Evolutionary conservation across 257 asterid species (phyloP).

Genomic region (Solanum medicagineum): DNA sequence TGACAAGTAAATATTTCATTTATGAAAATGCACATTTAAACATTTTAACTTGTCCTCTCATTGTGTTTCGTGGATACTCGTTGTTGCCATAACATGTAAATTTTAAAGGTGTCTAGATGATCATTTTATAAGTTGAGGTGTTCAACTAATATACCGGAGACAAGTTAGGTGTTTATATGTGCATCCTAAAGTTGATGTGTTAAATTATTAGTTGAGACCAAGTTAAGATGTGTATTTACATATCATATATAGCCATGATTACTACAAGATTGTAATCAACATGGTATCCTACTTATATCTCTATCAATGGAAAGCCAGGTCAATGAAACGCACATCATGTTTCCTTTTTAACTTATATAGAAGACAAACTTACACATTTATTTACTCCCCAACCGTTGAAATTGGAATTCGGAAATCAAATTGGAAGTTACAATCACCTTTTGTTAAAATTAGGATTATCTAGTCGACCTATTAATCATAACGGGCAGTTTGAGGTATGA

Average conservation of each 20-base stretch:
- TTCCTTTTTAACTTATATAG: not conserved
- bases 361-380: not conserved
- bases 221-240: not conserved
- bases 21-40: not conserved
- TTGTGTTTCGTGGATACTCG: not conserved
- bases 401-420: not conserved
- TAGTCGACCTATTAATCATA: not conserved
- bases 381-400: not conserved
- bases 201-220: not conserved
- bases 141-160: not conserved
- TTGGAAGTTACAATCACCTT: not conserved
- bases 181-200: not conserved
- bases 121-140: not conserved
- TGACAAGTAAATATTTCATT: not conserved
- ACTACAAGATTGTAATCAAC: not conserved
- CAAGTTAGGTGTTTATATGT: not conserved
- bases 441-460: not conserved
- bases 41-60: not conserved
- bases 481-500: not conserved
- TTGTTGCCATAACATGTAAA: not conserved
- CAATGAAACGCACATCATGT: not conserved
- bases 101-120: not conserved
- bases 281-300: slow-evolving; percentile 19
- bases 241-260: not conserved
- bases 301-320: slow-evolving; percentile 11